Base-by-base conservation (phyloP, 2,329 filamentous ascomycete genomes). In the Diplocarpon mali region DNA sequence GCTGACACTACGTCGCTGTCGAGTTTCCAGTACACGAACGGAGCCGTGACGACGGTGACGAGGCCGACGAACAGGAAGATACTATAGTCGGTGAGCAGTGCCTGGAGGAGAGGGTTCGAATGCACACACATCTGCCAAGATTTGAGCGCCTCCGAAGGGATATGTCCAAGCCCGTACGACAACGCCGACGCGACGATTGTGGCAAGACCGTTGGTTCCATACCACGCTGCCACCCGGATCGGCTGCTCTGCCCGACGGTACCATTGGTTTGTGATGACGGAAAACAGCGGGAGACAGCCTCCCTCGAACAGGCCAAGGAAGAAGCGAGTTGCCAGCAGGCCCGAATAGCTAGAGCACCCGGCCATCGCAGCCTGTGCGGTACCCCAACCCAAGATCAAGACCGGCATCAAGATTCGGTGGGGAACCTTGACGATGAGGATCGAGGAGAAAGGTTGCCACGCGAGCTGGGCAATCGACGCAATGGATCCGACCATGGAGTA, bases 221-320 rank as follows among this genome's bases (percentile, higher is more conserved):
- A 58, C 61, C 61, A 64, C 13, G 57, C 57, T 2, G 60, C 62
- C 30, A 61, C 60, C 27, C 64, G 58, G 32, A 65, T 53, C 1
- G 62, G 62, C 38, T 66, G 64, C 40, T 67, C 64, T 8, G 61
- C 52, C 15, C 63, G 55, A 12, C 58, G 60, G 52, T 65, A 67
- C 51, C 62, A 63, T 54, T 66, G 64, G 9, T 62, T 60, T 8
- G 61, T 65, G 3, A 67, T 59, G 29, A 66, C 51, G 17, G 62
- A 58, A 40, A 63, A 66, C 5, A 63, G 62, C 0, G 65, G 65
- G 35, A 60, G 54, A 45, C 62, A 58, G 61, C 80, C 82, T 14
- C 77, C 77, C 66, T 86, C 80, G 48, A 81, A 81, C 1, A 85
- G 38, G 5, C 89, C 89, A 1, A 95, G 72, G 62, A 95, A 89